Percentiles rank a stretch among this genome's conserved stretches.
Evolutionary conservation across 192 early-diverging fungal genomes (phyloP).

Genomic region (Coemansia sp.): DNA sequence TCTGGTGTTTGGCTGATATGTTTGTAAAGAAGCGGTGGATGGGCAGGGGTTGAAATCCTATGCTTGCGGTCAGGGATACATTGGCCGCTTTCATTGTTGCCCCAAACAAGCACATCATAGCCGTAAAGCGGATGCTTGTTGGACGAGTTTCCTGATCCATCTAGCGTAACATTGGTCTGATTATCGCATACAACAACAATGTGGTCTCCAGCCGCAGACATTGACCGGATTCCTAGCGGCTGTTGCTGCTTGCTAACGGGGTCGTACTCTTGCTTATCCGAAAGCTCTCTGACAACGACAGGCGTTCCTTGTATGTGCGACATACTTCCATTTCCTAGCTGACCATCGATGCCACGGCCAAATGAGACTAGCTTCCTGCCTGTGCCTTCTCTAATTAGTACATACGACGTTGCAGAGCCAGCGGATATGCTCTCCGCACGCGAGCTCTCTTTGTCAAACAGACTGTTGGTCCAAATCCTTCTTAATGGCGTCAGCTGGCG

Average conservation of each 20-base stretch:
- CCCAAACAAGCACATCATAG: conserved; percentile 47
- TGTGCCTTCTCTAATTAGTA: conserved; percentile 15
- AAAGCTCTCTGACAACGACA: conserved; percentile 11
- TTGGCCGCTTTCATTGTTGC: conserved; percentile 35
- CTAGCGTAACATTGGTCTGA: conserved; percentile 34
- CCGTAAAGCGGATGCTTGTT: conserved; percentile 28
- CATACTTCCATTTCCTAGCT: conserved; percentile 35
- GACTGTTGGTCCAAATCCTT: conserved; percentile 26
- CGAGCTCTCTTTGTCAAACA: conserved; percentile 7
- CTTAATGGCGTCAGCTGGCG: conserved; percentile 19
- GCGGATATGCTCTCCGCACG: conserved; percentile 34
- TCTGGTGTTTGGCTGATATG: neutral
- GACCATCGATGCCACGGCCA: conserved; percentile 46
- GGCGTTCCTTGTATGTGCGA: conserved; percentile 37
- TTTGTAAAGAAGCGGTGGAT: conserved; percentile 25
- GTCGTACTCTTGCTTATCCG: conserved; percentile 24
- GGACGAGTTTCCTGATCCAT: conserved; percentile 22
- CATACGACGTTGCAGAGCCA: conserved; percentile 33
- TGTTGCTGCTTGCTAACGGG: conserved; percentile 1
- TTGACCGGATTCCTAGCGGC: conserved; percentile 25
- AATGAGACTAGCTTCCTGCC: conserved; percentile 23
- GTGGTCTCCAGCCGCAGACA: conserved; percentile 26
- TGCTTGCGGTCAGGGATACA: conserved; percentile 42
- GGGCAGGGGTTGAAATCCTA: conserved; percentile 28
- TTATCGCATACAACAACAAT: conserved; percentile 40